These are phyloP conservation scores for Nidularia pulvinata DNA, from an alignment of 768 basidiomycete genomes.

Conservation along the genomic window DNA sequence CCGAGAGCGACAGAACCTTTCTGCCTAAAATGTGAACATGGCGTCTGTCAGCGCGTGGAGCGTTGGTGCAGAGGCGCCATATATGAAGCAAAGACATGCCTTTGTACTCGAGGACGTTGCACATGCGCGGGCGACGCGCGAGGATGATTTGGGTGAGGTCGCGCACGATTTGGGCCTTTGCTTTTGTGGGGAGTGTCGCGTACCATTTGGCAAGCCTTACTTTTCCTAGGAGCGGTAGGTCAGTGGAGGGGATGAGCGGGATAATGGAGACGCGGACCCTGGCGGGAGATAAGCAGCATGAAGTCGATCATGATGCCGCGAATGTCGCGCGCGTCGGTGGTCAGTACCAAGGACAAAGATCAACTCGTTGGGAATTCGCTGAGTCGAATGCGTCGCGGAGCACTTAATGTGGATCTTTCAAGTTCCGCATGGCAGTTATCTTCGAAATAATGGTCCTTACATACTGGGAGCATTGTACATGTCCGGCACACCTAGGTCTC, in stretches of 20 bases:
- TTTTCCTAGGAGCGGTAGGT: conserved; percentile 61
- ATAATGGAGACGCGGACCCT: conserved; percentile 44
- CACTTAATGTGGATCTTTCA: too few species aligned
- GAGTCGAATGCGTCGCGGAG: background rate
- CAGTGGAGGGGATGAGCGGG: background rate
- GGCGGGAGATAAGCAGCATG: conserved; percentile 90
- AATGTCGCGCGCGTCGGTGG: too few species aligned
- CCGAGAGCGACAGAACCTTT: conserved; percentile 14
- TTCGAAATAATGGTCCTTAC: too few species aligned
- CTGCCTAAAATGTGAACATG: conserved; percentile 14
- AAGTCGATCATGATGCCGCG: conserved; percentile 94
- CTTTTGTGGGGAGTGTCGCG: conserved; percentile 76
- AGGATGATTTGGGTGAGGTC: conserved; percentile 95
- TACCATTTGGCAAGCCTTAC: conserved; percentile 98
- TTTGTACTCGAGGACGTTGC: conserved; percentile 97
- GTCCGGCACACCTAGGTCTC: too few species aligned
- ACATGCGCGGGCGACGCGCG: conserved; percentile 87
- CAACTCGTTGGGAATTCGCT: background rate
- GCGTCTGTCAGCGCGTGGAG: conserved; percentile 24
- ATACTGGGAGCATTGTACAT: too few species aligned
- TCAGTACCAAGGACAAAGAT: background rate
- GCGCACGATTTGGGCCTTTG: conserved; percentile 90
- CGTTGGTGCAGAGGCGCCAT: background rate
- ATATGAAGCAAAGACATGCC: conserved; percentile 43
- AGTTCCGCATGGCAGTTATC: too few species aligned